Conservation (phyloP, 352 stramenopile species). For the Aphanomyces cochlioides region DNA sequence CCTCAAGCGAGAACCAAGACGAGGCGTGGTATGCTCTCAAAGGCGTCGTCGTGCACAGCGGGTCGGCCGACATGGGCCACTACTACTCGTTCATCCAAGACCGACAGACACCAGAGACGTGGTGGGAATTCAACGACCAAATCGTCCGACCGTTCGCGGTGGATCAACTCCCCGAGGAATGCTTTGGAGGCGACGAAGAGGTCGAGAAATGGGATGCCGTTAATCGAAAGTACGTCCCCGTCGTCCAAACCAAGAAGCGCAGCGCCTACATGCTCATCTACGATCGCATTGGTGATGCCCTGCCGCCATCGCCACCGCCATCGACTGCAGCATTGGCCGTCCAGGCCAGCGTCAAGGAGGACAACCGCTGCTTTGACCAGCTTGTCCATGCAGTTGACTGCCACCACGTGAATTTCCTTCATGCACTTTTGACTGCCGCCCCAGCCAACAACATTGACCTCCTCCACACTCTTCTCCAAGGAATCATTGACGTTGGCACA, state of each 20-base stretch:
- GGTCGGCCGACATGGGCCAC: slow-evolving; percentile 89
- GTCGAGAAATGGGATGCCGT: slow-evolving; percentile 49
- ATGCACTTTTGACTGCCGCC: neutral
- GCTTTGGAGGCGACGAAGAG: slow-evolving; percentile 87
- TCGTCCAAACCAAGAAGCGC: slow-evolving; percentile 57
- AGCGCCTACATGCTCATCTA: slow-evolving; percentile 83
- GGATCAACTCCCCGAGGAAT: slow-evolving; percentile 71
- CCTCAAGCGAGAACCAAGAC: neutral
- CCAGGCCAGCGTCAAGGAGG: neutral
- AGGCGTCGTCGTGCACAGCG: slow-evolving; percentile 90
- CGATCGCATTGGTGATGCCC: slow-evolving; percentile 36
- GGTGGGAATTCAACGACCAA: slow-evolving; percentile 93
- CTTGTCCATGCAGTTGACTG: slow-evolving; percentile 7
- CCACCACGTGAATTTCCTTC: neutral
- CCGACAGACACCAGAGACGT: slow-evolving; percentile 42
- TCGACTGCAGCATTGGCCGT: neutral
- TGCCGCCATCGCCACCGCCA: neutral
- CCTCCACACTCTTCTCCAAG: neutral
- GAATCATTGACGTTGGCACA: neutral
- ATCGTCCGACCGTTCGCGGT: slow-evolving; percentile 77
- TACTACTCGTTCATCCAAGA: slow-evolving; percentile 94
- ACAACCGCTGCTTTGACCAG: slow-evolving; percentile 1
- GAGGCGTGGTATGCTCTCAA: slow-evolving; percentile 80
- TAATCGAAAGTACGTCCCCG: slow-evolving; percentile 33
- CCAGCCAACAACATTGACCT: neutral